Evolutionary conservation across 2,329 filamentous ascomycete species (phyloP).

Genomic region (Cladorrhinum sp.): DNA sequence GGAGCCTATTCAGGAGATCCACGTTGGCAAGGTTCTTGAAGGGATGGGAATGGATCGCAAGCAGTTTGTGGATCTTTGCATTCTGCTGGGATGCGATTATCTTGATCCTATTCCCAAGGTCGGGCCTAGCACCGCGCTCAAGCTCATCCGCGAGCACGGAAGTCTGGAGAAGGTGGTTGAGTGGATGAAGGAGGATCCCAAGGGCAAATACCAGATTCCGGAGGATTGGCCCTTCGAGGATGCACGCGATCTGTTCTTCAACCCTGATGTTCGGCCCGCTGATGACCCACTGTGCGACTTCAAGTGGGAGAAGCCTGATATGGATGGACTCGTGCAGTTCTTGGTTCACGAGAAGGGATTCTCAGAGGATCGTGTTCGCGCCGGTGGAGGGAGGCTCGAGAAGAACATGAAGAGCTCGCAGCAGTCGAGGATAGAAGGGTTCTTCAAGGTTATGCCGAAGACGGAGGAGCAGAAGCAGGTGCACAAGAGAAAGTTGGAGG

Average conservation of each 20-base stretch:
- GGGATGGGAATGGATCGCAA: slow-evolving; percentile 83
- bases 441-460: slow-evolving; percentile 92
- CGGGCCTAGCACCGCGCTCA: slow-evolving; percentile 86
- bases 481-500: slow-evolving; percentile 90
- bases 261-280: slow-evolving; percentile 81
- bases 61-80: slow-evolving; percentile 97
- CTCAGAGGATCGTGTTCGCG: slow-evolving; percentile 87
- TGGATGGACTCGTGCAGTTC: slow-evolving; percentile 85
- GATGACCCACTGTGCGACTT: slow-evolving; percentile 89
- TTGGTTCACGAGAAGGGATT: slow-evolving; percentile 94
- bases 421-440: slow-evolving; percentile 88
- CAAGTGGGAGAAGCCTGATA: slow-evolving; percentile 93
- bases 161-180: slow-evolving; percentile 84
- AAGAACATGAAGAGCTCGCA: slow-evolving; percentile 92
- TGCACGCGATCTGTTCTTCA: slow-evolving; percentile 85
- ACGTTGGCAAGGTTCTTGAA: slow-evolving; percentile 79
- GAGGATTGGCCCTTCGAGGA: slow-evolving; percentile 97
- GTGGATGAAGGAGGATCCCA: slow-evolving; percentile 69
- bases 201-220: slow-evolving; percentile 78
- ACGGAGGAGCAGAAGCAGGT: slow-evolving; percentile 80
- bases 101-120: slow-evolving; percentile 94
- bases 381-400: slow-evolving; percentile 71
- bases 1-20: slow-evolving; percentile 95
- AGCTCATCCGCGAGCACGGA: slow-evolving; percentile 89
- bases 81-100: slow-evolving; percentile 96